phyloP scores from a whole-genome alignment of 306 rosid genomes.

The Trichosanthes truncata region DNA sequence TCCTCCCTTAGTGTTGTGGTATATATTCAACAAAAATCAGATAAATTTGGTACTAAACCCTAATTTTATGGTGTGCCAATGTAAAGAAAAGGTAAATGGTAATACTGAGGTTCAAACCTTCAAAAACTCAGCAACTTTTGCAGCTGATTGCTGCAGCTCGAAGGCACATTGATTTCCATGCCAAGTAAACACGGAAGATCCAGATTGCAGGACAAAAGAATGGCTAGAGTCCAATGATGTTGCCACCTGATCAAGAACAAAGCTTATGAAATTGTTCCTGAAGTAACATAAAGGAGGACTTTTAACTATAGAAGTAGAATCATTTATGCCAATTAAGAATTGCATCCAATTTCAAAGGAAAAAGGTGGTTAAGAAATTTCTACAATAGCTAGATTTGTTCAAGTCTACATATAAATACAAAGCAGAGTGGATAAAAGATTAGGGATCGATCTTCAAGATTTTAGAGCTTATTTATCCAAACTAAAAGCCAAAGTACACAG shows the following conservation, averaged over 20 bases:
- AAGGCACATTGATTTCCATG: conserved; percentile 77
- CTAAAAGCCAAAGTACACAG: neutral
- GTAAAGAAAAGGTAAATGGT: neutral
- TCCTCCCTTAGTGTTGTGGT: neutral
- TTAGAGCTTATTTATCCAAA: neutral
- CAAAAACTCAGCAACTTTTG: conserved; percentile 78
- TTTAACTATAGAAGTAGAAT: neutral
- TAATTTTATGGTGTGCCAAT: neutral
- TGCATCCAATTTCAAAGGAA: neutral
- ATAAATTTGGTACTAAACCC: neutral
- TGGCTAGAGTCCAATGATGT: conserved; percentile 69
- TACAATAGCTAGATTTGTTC: neutral
- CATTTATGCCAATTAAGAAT: neutral
- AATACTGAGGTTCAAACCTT: conserved; percentile 35
- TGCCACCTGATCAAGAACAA: conserved; percentile 49
- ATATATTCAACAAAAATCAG: neutral
- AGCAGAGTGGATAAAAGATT: neutral
- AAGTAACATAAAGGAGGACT: neutral
- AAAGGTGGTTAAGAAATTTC: neutral
- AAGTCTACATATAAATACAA: neutral
- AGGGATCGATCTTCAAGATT: neutral
- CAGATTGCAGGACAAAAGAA: conserved; percentile 80
- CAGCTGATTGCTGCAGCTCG: conserved; percentile 90
- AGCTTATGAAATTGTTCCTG: neutral
- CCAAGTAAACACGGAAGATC: conserved; percentile 79